Percentiles rank a stretch among this genome's conserved stretches.
Evolutionary conservation across 495 filamentous ascomycete species (phyloP).

Genomic region (Talaromyces proteolyticus): DNA sequence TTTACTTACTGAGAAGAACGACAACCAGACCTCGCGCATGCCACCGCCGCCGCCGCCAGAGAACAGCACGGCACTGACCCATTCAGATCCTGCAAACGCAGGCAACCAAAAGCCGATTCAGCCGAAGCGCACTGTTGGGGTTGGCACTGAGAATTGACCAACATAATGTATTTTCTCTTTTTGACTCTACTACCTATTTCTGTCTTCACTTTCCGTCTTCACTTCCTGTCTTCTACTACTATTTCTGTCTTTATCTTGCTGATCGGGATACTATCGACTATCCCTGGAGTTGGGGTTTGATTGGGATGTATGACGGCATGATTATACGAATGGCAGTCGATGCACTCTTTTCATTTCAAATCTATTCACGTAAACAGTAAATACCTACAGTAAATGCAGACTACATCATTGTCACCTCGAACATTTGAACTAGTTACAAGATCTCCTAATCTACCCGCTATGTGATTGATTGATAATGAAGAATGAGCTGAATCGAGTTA

Average conservation of each 20-base stretch:
- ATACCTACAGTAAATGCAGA: too few species aligned
- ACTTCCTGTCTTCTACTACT: neutral
- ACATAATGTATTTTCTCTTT: neutral
- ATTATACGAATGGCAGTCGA: neutral
- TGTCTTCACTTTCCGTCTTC: neutral
- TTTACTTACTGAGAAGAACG: constrained; percentile 90
- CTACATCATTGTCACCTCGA: too few species aligned
- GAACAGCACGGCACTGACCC: neutral
- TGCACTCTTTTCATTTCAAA: too few species aligned
- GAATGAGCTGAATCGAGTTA: too few species aligned
- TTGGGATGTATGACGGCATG: neutral
- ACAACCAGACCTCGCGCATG: constrained; percentile 6
- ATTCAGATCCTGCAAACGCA: neutral
- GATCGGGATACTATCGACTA: neutral
- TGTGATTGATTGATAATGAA: too few species aligned
- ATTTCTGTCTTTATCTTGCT: neutral
- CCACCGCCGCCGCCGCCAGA: constrained; percentile 3
- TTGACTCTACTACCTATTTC: neutral
- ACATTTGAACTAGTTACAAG: too few species aligned
- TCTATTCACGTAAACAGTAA: too few species aligned
- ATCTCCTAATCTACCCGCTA: too few species aligned
- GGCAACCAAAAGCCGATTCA: constrained; percentile 4
- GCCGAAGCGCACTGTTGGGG: constrained; percentile 5
- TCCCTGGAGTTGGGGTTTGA: neutral
- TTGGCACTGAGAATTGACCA: neutral